phyloP scores from a whole-genome alignment of 164 flowering plant species.

The Piper longum region DNA sequence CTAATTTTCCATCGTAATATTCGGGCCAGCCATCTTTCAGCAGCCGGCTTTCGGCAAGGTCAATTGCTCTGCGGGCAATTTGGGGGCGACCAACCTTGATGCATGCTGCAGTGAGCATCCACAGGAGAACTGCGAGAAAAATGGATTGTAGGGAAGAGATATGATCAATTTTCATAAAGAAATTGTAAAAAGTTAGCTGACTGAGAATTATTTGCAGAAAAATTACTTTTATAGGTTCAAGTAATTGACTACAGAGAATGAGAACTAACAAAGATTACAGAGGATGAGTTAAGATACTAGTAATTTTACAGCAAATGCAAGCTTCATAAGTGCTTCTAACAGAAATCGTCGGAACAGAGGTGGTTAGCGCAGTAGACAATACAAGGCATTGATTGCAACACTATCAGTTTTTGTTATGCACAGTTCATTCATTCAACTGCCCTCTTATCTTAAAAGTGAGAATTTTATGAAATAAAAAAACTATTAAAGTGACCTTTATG shows the following conservation, averaged over 20 bases:
- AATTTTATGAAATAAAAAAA: background rate
- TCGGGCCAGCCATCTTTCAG: conserved; percentile 22
- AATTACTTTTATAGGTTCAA: background rate
- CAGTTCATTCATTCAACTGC: background rate
- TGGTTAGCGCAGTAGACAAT: too few relatives aligned
- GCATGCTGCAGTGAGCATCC: conserved; percentile 26
- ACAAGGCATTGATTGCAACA: too few relatives aligned
- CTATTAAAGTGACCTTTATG: background rate
- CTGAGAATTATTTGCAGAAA: background rate
- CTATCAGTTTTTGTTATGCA: too few relatives aligned
- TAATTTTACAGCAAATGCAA: too few relatives aligned
- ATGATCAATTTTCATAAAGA: too few relatives aligned
- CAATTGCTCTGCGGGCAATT: conserved; percentile 22
- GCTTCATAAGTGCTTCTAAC: too few relatives aligned
- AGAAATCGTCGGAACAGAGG: too few relatives aligned
- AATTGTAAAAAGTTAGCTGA: background rate
- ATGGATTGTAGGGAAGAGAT: background rate
- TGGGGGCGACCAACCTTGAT: conserved; percentile 31
- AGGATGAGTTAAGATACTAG: too few relatives aligned
- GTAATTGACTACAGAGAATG: too few relatives aligned
- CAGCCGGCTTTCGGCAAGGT: conserved; percentile 18
- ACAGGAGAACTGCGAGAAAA: conserved; percentile 16
- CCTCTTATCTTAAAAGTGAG: too few relatives aligned
- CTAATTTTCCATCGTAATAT: conserved; percentile 18
- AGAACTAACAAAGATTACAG: too few relatives aligned